Evolutionary conservation across 305 asterid genomes (phyloP).

Genomic region (Coffea humblotiana): DNA sequence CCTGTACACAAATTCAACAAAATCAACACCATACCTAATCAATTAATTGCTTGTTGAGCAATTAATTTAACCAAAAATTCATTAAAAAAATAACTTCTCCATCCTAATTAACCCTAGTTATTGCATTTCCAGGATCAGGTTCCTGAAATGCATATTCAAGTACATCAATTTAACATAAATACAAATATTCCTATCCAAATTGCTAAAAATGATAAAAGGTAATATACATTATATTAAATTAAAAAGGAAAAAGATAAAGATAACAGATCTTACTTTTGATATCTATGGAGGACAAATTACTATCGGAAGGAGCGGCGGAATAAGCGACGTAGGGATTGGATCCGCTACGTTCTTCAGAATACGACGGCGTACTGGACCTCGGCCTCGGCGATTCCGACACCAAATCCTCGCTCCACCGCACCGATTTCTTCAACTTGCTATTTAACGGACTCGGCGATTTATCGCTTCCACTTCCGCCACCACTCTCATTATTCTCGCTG

Average conservation of each 20-base stretch:
- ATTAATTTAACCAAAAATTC: background rate
- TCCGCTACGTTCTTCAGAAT: slow-evolving; percentile 36
- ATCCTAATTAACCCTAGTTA: background rate
- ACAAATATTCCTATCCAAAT: background rate
- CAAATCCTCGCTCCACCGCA: slow-evolving; percentile 72
- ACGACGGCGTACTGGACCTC: slow-evolving; percentile 28
- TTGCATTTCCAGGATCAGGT: background rate
- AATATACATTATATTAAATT: background rate
- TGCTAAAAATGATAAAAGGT: background rate
- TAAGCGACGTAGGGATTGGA: slow-evolving; percentile 63
- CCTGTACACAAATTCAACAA: slow-evolving; percentile 19
- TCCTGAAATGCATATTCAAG: background rate
- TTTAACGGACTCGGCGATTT: slow-evolving; percentile 9
- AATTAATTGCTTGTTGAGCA: background rate
- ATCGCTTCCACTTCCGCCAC: background rate
- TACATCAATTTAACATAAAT: background rate
- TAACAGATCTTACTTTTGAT: slow-evolving; percentile 44
- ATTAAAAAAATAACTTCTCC: background rate
- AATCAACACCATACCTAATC: background rate
- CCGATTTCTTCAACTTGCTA: slow-evolving; percentile 61
- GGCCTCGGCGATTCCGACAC: slow-evolving; percentile 57
- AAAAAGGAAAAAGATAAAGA: background rate
- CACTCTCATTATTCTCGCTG: slow-evolving; percentile 25
- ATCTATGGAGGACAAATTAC: slow-evolving; percentile 50
- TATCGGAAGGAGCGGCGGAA: slow-evolving; percentile 46